phyloP scores from a whole-genome alignment of 441 rosid genomes.

The Melastoma candidum region DNA sequence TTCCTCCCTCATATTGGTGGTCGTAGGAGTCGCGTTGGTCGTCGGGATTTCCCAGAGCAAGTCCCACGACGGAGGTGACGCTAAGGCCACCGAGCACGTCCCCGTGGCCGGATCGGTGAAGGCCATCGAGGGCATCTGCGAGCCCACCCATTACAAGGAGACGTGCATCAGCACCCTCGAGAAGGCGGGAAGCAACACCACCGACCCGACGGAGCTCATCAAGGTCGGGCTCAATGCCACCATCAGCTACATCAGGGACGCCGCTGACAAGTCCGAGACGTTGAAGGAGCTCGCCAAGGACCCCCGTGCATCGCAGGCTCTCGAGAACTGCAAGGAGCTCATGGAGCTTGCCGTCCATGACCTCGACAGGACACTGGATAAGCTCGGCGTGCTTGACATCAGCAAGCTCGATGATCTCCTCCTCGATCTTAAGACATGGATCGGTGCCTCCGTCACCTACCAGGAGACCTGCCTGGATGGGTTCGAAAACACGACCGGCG shows the following conservation, averaged over 20 bases:
- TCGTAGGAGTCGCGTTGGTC: constrained; percentile 44
- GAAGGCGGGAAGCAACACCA: constrained; percentile 3
- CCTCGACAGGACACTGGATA: constrained; percentile 7
- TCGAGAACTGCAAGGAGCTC: constrained; percentile 8
- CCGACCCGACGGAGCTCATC: constrained; percentile 15
- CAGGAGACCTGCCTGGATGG: constrained; percentile 19
- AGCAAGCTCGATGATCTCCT: constrained; percentile 5
- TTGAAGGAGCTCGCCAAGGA: constrained; percentile 15
- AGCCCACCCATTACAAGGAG: constrained; percentile 10
- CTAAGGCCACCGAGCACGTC: too few species aligned
- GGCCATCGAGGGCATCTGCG: constrained; percentile 12
- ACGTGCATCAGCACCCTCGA: constrained; percentile 9
- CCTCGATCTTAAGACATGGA: constrained; percentile 11
- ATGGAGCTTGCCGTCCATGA: constrained; percentile 9
- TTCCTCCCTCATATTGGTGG: constrained; percentile 41
- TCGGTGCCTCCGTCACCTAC: constrained; percentile 12
- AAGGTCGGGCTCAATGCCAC: constrained; percentile 6
- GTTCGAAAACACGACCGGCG: constrained; percentile 13
- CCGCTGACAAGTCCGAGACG: constrained; percentile 2
- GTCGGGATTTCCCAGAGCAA: constrained; percentile 17
- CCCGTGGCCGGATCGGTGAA: constrained; percentile 7
- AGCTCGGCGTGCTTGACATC: constrained; percentile 1
- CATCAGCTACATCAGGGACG: constrained; percentile 4
- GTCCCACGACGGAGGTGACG: too few species aligned
- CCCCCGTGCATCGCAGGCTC: constrained; percentile 10